Evolutionary conservation across 129 eudicot genomes (phyloP).

Genomic region (Flaveria linearis): DNA sequence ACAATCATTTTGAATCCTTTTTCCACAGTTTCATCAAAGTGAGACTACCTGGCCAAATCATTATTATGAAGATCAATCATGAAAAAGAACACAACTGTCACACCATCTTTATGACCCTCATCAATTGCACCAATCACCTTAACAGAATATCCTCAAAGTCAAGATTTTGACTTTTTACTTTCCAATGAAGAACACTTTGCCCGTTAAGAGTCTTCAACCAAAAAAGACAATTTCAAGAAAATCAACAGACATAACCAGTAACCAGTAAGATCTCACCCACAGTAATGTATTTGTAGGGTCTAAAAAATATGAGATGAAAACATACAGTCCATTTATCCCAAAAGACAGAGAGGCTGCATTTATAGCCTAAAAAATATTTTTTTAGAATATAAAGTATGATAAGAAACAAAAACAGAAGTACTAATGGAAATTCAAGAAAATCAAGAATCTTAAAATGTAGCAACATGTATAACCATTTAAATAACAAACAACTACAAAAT

Average conservation of each 20-base stretch:
- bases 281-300: no score
- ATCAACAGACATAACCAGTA: neutral
- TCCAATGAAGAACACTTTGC: constrained; percentile 23
- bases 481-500: constrained; percentile 40
- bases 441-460: constrained; percentile 28
- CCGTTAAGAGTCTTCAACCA: constrained; percentile 1
- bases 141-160: constrained; percentile 26
- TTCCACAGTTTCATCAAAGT: constrained; percentile 25
- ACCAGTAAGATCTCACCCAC: no score
- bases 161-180: constrained; percentile 26
- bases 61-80: constrained; percentile 27
- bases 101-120: constrained; percentile 25
- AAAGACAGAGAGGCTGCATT: no score
- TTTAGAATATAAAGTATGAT: no score
- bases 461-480: constrained; percentile 29
- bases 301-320: no score
- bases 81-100: constrained; percentile 8
- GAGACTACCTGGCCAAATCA: constrained; percentile 18
- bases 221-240: constrained; percentile 3
- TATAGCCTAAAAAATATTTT: no score
- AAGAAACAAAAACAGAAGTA: no score
- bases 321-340: no score
- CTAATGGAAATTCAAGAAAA: neutral
- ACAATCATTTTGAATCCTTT: constrained; percentile 29
- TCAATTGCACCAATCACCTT: constrained; percentile 36